phyloP scores from a whole-genome alignment of 208 protist genomes.

The Trypanosoma platydactyli region DNA sequence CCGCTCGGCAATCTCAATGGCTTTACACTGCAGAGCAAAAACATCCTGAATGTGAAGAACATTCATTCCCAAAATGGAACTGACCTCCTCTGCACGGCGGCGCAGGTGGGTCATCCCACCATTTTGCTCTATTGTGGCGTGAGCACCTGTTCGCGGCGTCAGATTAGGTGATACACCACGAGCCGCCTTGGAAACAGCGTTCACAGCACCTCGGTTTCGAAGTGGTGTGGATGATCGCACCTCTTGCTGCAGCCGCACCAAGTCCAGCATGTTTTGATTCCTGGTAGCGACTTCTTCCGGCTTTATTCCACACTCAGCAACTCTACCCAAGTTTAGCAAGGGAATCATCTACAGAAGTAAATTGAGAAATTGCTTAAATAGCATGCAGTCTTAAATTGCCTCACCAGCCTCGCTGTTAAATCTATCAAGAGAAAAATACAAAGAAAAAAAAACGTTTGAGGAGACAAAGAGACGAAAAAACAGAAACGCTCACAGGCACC shows the following conservation, averaged over 20 bases:
- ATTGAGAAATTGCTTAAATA: background rate
- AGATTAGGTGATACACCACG: conserved; percentile 16
- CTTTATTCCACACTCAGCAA: conserved; percentile 1
- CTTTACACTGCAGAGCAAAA: conserved; percentile 46
- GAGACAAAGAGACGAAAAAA: conserved; percentile 12
- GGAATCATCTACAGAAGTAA: conserved; percentile 41
- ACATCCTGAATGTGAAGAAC: conserved; percentile 51
- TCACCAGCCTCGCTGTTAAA: background rate
- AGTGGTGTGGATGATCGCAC: conserved; percentile 23
- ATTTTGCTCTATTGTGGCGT: conserved; percentile 14
- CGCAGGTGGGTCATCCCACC: conserved; percentile 24
- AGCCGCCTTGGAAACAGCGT: conserved; percentile 5
- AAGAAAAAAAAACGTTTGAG: conserved; percentile 12
- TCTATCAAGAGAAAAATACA: conserved; percentile 14
- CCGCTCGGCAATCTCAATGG: conserved; percentile 69
- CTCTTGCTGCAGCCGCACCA: conserved; percentile 8
- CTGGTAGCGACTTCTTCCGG: background rate
- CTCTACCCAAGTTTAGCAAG: conserved; percentile 39
- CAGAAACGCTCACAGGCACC: too few species aligned
- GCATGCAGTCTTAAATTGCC: background rate
- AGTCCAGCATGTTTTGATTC: conserved; percentile 6
- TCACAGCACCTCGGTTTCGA: conserved; percentile 13
- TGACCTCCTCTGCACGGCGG: conserved; percentile 53
- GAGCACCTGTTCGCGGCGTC: background rate
- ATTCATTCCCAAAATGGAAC: conserved; percentile 55